phyloP scores from a whole-genome alignment of 495 filamentous ascomycete genomes.

The Talaromyces thailandensis region DNA sequence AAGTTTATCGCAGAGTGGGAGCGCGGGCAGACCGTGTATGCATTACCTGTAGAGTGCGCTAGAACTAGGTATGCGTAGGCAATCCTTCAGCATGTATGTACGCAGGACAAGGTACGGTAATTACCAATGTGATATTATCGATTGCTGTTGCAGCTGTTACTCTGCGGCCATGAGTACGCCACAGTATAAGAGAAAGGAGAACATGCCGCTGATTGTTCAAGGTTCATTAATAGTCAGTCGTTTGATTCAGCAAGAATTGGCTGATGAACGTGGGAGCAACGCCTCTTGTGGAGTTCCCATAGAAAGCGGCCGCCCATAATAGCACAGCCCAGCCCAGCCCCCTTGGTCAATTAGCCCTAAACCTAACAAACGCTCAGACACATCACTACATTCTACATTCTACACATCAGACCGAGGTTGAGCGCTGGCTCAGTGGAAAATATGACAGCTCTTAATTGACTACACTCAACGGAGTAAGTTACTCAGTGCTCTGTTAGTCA shows the following conservation, averaged over 20 bases:
- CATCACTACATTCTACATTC: background rate
- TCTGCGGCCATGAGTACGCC: background rate
- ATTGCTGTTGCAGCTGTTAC: background rate
- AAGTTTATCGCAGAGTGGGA: too few species aligned
- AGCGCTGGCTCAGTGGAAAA: background rate
- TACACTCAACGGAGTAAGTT: background rate
- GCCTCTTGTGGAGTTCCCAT: background rate
- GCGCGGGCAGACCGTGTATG: background rate
- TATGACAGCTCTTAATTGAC: background rate
- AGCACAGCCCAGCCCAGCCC: background rate
- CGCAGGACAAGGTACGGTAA: background rate
- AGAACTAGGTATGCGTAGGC: background rate
- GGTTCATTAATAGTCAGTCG: background rate
- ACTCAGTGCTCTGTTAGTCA: background rate
- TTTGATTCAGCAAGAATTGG: background rate
- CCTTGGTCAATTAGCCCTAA: background rate
- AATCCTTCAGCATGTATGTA: background rate
- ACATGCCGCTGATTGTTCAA: background rate
- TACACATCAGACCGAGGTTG: background rate
- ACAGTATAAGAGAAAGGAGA: background rate
- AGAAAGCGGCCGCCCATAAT: background rate
- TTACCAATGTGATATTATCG: background rate
- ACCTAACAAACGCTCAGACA: background rate
- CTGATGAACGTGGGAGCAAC: background rate
- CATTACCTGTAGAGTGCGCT: background rate